Evolutionary conservation across 257 asterid genomes (phyloP).

Genomic region (Gentiana straminea): DNA sequence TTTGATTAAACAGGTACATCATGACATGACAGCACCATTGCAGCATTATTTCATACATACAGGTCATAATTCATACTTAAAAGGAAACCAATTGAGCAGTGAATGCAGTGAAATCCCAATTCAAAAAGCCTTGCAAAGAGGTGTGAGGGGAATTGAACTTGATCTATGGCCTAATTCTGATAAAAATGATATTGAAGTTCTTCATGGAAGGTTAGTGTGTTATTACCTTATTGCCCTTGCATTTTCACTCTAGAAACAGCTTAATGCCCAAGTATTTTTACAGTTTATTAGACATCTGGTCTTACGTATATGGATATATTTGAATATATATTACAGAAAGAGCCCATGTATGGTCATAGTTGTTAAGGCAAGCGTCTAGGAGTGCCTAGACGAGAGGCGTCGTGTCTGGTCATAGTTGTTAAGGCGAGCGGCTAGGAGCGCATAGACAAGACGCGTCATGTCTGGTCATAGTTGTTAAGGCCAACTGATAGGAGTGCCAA

Average conservation of each 20-base stretch:
- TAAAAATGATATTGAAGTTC: conserved; percentile 68
- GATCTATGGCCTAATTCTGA: conserved; percentile 87
- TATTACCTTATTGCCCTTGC: conserved; percentile 3
- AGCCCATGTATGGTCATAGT: too few relatives aligned
- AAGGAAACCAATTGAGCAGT: conserved; percentile 89
- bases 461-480: too few relatives aligned
- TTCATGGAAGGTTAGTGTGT: conserved; percentile 81
- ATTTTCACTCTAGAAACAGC: too few relatives aligned
- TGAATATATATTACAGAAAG: too few relatives aligned
- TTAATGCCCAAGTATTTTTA: too few relatives aligned
- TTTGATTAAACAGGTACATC: conserved; percentile 65
- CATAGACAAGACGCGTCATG: too few relatives aligned
- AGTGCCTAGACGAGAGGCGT: too few relatives aligned
- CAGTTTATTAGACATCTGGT: not conserved
- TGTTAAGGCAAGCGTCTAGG: too few relatives aligned
- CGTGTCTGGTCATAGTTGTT: too few relatives aligned
- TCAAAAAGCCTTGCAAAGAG: conserved; percentile 61
- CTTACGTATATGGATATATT: too few relatives aligned
- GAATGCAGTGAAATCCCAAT: conserved; percentile 87
- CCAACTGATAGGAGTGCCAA: too few relatives aligned
- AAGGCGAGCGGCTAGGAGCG: too few relatives aligned
- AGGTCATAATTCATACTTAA: conserved; percentile 91
- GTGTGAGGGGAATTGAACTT: conserved; percentile 89
- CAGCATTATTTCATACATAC: conserved; percentile 89
- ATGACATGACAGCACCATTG: conserved; percentile 97